These are phyloP conservation scores for Brasenia schreberi DNA, from an alignment of 164 flowering plant species.

Conservation along the genomic window DNA sequence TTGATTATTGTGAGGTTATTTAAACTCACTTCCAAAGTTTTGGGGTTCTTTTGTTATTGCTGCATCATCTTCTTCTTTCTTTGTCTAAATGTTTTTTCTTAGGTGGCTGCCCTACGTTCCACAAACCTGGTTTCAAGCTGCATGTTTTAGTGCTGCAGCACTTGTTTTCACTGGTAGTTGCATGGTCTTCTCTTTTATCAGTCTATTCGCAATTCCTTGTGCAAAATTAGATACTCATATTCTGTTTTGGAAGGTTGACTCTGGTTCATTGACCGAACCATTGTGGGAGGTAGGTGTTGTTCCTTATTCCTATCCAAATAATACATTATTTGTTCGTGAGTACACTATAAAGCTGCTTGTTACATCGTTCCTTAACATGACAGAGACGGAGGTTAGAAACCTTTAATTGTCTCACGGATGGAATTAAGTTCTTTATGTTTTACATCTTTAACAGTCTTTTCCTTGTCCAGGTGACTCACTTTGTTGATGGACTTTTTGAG, in stretches of 20 bases:
- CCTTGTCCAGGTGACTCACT: conserved; percentile 65
- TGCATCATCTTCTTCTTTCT: neutral
- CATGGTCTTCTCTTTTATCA: neutral
- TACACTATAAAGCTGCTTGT: conserved; percentile 81
- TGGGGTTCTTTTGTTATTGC: neutral
- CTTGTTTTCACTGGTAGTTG: conserved; percentile 78
- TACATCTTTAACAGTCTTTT: neutral
- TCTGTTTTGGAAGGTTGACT: conserved; percentile 46
- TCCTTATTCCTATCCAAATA: conserved; percentile 59
- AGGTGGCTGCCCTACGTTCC: conserved; percentile 98
- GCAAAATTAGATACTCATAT: neutral
- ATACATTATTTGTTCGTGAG: conserved; percentile 61
- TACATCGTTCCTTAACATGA: conserved; percentile 93
- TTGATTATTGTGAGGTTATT: neutral
- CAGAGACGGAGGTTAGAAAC: conserved; percentile 52
- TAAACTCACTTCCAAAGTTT: neutral
- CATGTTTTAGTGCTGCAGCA: conserved; percentile 88
- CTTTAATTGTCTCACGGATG: neutral
- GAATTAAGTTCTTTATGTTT: neutral
- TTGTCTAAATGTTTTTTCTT: conserved; percentile 3
- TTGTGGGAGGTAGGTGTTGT: conserved; percentile 78
- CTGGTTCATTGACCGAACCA: conserved; percentile 74
- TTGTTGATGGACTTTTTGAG: conserved; percentile 74
- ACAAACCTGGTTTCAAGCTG: conserved; percentile 97
- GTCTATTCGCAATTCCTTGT: neutral